Evolutionary conservation across 2,329 filamentous ascomycete genomes (phyloP).

Genomic region (Tolypocladium pustulatum): DNA sequence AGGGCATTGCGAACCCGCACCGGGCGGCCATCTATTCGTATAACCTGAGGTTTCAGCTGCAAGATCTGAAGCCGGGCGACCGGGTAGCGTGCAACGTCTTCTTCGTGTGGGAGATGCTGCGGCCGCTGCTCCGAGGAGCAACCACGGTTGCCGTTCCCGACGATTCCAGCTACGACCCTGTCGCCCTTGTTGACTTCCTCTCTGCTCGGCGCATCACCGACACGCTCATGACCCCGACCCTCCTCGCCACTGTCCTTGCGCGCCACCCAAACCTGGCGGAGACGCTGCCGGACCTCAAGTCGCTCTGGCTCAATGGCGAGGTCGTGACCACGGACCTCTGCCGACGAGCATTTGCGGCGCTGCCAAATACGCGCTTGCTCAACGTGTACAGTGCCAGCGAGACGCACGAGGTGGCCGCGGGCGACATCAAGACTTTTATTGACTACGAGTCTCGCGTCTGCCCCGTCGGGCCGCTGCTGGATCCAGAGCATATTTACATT

Average conservation of each 20-base stretch:
- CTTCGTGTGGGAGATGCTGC: conserved; percentile 77
- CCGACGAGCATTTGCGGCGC: conserved; percentile 53
- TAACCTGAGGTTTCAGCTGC: conserved; percentile 58
- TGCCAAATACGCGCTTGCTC: conserved; percentile 59
- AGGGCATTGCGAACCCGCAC: conserved; percentile 73
- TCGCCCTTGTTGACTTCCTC: conserved; percentile 61
- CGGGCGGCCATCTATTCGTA: conserved; percentile 65
- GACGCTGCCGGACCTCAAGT: conserved; percentile 55
- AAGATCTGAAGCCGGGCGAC: conserved; percentile 60
- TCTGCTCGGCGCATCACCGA: conserved; percentile 59
- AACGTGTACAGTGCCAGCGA: conserved; percentile 79
- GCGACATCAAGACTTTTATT: conserved; percentile 60
- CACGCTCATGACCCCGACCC: conserved; percentile 74
- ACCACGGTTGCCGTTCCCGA: conserved; percentile 69
- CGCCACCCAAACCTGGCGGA: conserved; percentile 55
- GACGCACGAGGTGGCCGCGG: conserved; percentile 70
- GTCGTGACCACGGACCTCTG: conserved; percentile 72
- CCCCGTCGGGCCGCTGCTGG: conserved; percentile 61
- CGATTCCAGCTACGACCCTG: conserved; percentile 66
- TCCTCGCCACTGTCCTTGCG: conserved; percentile 63
- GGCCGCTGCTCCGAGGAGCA: conserved; percentile 64
- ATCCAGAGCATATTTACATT: conserved; percentile 60
- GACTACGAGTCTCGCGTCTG: conserved; percentile 55
- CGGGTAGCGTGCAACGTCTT: conserved; percentile 83
- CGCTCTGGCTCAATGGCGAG: conserved; percentile 73